These are phyloP conservation scores for Claviceps digitariae DNA, from an alignment of 2,329 filamentous ascomycete genomes.

Conservation along the genomic window DNA sequence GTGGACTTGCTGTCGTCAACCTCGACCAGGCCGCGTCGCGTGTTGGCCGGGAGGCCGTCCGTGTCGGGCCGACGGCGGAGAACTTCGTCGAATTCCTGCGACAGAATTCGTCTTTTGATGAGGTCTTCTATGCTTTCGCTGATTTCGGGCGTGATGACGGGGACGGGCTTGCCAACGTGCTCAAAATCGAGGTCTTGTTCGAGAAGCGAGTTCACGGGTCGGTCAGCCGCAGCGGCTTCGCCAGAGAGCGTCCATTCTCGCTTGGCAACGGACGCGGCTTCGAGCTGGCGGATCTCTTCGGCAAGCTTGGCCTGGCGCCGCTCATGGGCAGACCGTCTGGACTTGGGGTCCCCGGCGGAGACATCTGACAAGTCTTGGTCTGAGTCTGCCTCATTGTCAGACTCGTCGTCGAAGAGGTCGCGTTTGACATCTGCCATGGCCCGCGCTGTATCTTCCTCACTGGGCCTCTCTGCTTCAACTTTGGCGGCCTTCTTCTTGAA, in stretches of 20 bases:
- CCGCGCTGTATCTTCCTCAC: conserved; percentile 58
- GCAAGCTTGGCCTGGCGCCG: conserved; percentile 71
- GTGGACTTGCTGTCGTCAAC: conserved; percentile 79
- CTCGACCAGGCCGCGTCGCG: conserved; percentile 61
- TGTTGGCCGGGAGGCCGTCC: conserved; percentile 43
- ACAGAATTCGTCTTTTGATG: conserved; percentile 84
- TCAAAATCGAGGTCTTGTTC: conserved; percentile 96
- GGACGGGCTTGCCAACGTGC: conserved; percentile 83
- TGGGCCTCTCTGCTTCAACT: conserved; percentile 30
- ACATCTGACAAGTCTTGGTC: conserved; percentile 52
- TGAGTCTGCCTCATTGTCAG: conserved; percentile 50
- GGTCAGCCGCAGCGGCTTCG: conserved; percentile 69
- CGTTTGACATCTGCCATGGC: conserved; percentile 79
- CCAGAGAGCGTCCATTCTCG: conserved; percentile 82
- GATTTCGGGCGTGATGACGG: conserved; percentile 82
- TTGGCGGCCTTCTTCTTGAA: conserved; percentile 23
- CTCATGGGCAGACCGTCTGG: conserved; percentile 74
- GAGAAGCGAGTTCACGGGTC: conserved; percentile 81
- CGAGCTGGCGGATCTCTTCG: conserved; percentile 82
- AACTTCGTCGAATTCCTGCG: conserved; percentile 86
- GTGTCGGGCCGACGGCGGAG: conserved; percentile 67
- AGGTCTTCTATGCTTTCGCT: conserved; percentile 86
- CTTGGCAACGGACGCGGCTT: conserved; percentile 79
- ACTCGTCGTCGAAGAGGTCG: conserved; percentile 75
- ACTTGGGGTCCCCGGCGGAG: conserved; percentile 55